Conservation (phyloP, 495 filamentous ascomycete species). For the Sporormia fimetaria region DNA sequence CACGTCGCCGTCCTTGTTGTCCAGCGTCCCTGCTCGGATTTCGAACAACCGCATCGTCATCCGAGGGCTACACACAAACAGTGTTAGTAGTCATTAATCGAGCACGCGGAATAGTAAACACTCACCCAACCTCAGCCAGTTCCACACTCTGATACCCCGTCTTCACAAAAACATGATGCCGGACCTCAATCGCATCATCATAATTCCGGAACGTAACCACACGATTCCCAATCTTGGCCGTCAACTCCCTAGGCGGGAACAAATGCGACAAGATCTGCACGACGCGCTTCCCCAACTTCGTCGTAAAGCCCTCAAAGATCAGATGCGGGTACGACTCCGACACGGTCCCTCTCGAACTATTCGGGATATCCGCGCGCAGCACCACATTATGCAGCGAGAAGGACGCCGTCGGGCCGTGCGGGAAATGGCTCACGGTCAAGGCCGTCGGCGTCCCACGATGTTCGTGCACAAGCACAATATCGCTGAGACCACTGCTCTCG, state of each 20-base stretch:
- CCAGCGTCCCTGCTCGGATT: conserved; percentile 82
- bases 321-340: conserved; percentile 89
- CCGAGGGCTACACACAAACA: conserved; percentile 44
- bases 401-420: conserved; percentile 83
- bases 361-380: conserved; percentile 84
- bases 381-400: conserved; percentile 94
- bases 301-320: conserved; percentile 88
- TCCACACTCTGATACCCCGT: conserved; percentile 73
- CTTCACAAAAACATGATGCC: conserved; percentile 73
- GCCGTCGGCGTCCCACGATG: conserved; percentile 89
- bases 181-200: conserved; percentile 83
- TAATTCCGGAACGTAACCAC: conserved; percentile 92
- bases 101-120: too few relatives aligned
- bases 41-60: conserved; percentile 97
- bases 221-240: conserved; percentile 68
- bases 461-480: conserved; percentile 57
- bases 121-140: too few relatives aligned
- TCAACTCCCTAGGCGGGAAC: conserved; percentile 77
- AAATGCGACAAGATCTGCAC: conserved; percentile 90
- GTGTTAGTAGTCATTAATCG: background rate
- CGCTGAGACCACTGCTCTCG: conserved; percentile 62
- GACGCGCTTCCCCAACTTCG: conserved; percentile 68
- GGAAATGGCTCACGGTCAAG: conserved; percentile 79
- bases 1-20: conserved; percentile 90
- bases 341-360: conserved; percentile 76